Percentiles rank a stretch among this genome's conserved stretches.
Conservation (phyloP, 1,284 basidiomycete species). For the Mycena sp. region DNA sequence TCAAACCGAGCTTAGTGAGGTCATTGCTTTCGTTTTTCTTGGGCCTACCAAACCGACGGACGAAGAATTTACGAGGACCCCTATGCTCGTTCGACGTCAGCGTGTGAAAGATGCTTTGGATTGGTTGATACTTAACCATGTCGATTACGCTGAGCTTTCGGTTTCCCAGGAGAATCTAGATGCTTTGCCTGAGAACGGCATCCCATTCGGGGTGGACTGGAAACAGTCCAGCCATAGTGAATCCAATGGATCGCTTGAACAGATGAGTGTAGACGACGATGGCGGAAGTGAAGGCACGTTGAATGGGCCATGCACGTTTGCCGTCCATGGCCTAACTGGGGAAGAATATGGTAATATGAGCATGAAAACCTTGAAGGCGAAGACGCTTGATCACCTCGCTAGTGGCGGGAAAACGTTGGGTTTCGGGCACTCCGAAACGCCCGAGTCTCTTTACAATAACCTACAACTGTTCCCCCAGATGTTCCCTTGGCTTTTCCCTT, state of each 20-base stretch:
- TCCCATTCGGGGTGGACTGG: conserved; percentile 41
- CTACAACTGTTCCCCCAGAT: conserved; percentile 38
- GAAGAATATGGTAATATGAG: conserved; percentile 31
- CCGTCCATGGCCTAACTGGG: conserved; percentile 46
- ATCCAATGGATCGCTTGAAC: conserved; percentile 14
- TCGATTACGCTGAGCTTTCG: conserved; percentile 3
- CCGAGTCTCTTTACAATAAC: conserved; percentile 36
- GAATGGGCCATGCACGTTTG: conserved; percentile 47
- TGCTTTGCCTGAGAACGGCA: conserved; percentile 42
- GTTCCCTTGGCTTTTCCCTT: conserved; percentile 48
- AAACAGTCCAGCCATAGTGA: conserved; percentile 22
- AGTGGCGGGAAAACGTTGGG: conserved; percentile 28
- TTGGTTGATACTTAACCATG: conserved; percentile 50
- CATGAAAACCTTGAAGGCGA: conserved; percentile 31
- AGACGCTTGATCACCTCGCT: conserved; percentile 32
- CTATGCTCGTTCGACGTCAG: conserved; percentile 43
- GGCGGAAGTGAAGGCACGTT: conserved; percentile 41
- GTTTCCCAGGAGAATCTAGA: conserved; percentile 46
- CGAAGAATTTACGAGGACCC: conserved; percentile 43
- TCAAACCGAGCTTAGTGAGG: background rate
- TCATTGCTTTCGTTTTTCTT: background rate
- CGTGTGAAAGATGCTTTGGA: conserved; percentile 42
- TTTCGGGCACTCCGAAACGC: conserved; percentile 25
- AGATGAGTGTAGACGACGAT: conserved; percentile 36
- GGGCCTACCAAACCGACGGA: conserved; percentile 28